These are phyloP conservation scores for Prunus mira DNA, from an alignment of 306 rosid species.

Conservation along the genomic window DNA sequence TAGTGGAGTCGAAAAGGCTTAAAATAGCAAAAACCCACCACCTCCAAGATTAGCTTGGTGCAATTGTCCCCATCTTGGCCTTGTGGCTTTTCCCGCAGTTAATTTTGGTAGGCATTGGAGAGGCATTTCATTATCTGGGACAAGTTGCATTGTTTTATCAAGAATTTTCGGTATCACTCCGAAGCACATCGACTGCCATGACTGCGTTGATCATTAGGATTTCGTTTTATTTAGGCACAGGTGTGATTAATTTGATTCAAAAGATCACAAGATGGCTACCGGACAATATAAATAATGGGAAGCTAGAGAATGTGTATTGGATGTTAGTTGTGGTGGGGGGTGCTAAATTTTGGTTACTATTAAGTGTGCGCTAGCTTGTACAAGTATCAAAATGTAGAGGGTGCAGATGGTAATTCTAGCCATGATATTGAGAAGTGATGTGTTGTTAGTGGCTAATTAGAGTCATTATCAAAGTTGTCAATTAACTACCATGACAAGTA, in stretches of 20 bases:
- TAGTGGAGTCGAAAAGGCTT: slow-evolving; percentile 65
- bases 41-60: neutral
- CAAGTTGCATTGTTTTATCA: slow-evolving; percentile 67
- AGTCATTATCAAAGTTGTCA: too few relatives aligned
- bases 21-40: slow-evolving; percentile 11
- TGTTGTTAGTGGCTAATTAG: too few relatives aligned
- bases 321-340: slow-evolving; percentile 36
- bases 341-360: slow-evolving; percentile 48
- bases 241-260: slow-evolving; percentile 33
- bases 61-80: slow-evolving; percentile 28
- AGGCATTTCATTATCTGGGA: slow-evolving; percentile 65
- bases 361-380: slow-evolving; percentile 39
- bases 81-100: slow-evolving; percentile 67
- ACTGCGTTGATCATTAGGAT: slow-evolving; percentile 41
- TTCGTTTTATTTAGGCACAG: slow-evolving; percentile 44
- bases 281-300: slow-evolving; percentile 49
- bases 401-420: neutral
- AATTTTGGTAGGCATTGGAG: slow-evolving; percentile 57
- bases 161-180: slow-evolving; percentile 49
- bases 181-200: slow-evolving; percentile 60
- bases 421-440: neutral
- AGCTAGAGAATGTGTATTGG: slow-evolving; percentile 56
- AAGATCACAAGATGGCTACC: slow-evolving; percentile 54
- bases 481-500: too few relatives aligned
- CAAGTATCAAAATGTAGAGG: slow-evolving; percentile 32